phyloP scores from a whole-genome alignment of 2,329 filamentous ascomycete genomes.

The Balansia obtecta region DNA sequence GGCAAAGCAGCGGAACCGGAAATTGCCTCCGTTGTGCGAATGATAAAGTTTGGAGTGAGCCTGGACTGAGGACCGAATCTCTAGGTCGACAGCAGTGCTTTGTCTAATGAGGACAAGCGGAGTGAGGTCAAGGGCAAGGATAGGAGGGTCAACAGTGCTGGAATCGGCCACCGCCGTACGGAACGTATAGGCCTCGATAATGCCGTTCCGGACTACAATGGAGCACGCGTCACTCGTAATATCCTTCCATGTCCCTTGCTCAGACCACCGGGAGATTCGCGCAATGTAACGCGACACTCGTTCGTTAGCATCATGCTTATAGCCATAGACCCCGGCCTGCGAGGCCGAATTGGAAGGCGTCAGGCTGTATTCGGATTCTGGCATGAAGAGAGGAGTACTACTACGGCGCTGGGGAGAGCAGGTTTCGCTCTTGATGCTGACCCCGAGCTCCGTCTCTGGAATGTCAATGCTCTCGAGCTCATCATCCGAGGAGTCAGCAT shows the following conservation, averaged over 20 bases:
- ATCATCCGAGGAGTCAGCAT: constrained; percentile 34
- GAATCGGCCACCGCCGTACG: constrained; percentile 18
- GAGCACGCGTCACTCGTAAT: constrained; percentile 38
- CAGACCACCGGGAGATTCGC: constrained; percentile 49
- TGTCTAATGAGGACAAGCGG: constrained; percentile 82
- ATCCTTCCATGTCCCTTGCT: constrained; percentile 49
- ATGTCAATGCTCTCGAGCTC: constrained; percentile 49
- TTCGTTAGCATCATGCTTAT: constrained; percentile 22
- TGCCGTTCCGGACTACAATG: constrained; percentile 43
- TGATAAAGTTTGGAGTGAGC: constrained; percentile 54
- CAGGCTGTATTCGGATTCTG: constrained; percentile 46
- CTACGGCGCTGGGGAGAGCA: constrained; percentile 20
- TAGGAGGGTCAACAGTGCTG: constrained; percentile 27
- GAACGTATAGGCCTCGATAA: constrained; percentile 44
- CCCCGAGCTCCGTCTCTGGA: constrained; percentile 44
- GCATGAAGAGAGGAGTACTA: constrained; percentile 20
- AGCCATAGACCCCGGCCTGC: constrained; percentile 50
- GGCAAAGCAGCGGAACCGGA: constrained; percentile 78
- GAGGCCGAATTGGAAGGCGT: constrained; percentile 74
- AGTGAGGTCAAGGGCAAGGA: constrained; percentile 71
- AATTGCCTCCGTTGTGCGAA: constrained; percentile 53
- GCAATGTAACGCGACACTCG: constrained; percentile 37
- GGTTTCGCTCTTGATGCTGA: constrained; percentile 35
- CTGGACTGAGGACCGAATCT: constrained; percentile 78
- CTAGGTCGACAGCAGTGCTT: constrained; percentile 86